Base-by-base conservation (phyloP, 192 early-diverging fungal species). In the Umbelopsis isabellina region DNA sequence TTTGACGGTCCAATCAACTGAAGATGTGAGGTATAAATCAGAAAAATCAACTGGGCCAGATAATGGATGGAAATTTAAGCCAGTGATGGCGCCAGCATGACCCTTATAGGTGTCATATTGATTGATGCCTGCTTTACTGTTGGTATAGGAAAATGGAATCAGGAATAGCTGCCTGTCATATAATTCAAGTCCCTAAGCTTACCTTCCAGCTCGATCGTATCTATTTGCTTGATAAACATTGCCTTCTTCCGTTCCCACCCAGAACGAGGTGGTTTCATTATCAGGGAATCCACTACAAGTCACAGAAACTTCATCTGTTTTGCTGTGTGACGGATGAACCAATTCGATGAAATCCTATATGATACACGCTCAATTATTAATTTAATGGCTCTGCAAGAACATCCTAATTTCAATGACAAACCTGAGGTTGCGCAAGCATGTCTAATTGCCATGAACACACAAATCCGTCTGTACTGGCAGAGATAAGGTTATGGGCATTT, bases 391-490 rank as follows among this genome's bases (percentile, higher is more conserved):
- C 4, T 8, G 8, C 51, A n/a, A n/a, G 71, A 61, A 30, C 13
- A 70, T 55, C 51, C 15, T 5, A 68, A 27, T 30, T 30, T 6
- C 22, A 10, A 41, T 41, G 37, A 18, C 66, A 11, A 73, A 88
- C 90, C 82, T 94, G 91, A 44, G 98, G 98, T 69, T 95, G 92
- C 7, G 94, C 93, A n/a, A 98, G 83, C 94, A 96, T 97, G 79
- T 99, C 97, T 73, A 98, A 81, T 78, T 93, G 92, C 98, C 98
- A 99, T 37, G 93, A 85, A 79, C 97, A 98, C 16, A 98, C 90
- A 65, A 94, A 82, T 10, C 98, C 98, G 80, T 99, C 98, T n/a
- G 94, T 96, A 58, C 91, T 93, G 22, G 92, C 94, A 47, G 92
- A 92, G 35, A 99, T 83, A 41, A 99, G 80, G 78, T 95, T 90